A percentile compares a stretch with the other conserved stretches of the same genome.
phyloP scores from a whole-genome alignment of 306 rosid species.

The Dicorynia guianensis region DNA sequence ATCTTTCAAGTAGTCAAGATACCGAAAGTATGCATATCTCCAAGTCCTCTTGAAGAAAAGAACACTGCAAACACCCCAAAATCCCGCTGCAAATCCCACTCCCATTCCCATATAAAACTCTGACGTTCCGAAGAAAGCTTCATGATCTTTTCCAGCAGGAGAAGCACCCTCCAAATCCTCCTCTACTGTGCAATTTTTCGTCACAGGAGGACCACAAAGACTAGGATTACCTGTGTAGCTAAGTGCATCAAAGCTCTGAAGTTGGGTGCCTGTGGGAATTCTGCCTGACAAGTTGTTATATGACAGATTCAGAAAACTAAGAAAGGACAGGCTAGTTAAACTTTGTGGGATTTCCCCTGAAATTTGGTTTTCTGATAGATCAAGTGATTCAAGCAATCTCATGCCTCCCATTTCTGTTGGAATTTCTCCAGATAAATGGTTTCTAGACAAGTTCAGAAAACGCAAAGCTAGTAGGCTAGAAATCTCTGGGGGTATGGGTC shows the following conservation, averaged over 20 bases:
- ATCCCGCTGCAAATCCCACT: neutral
- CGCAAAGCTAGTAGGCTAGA: neutral
- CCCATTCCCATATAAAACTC: neutral
- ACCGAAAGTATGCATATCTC: neutral
- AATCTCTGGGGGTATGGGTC: neutral
- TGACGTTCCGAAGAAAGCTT: neutral
- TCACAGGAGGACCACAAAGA: conserved; percentile 14
- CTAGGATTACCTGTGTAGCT: neutral
- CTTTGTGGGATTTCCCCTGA: neutral
- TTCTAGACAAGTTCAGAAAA: neutral
- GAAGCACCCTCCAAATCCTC: neutral
- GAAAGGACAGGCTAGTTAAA: neutral
- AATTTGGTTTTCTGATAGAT: conserved; percentile 4
- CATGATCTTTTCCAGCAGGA: neutral
- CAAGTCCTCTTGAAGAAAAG: neutral
- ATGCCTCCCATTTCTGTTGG: neutral
- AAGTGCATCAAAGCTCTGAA: neutral
- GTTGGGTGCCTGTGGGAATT: neutral
- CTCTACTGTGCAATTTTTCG: neutral
- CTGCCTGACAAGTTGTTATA: neutral
- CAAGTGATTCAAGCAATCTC: conserved; percentile 10
- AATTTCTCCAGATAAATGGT: neutral
- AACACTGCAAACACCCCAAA: neutral
- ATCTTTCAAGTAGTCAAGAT: neutral
- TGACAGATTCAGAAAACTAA: neutral